Conservation (phyloP, 345 rosid genomes). For the Abelmoschus esculentus region DNA sequence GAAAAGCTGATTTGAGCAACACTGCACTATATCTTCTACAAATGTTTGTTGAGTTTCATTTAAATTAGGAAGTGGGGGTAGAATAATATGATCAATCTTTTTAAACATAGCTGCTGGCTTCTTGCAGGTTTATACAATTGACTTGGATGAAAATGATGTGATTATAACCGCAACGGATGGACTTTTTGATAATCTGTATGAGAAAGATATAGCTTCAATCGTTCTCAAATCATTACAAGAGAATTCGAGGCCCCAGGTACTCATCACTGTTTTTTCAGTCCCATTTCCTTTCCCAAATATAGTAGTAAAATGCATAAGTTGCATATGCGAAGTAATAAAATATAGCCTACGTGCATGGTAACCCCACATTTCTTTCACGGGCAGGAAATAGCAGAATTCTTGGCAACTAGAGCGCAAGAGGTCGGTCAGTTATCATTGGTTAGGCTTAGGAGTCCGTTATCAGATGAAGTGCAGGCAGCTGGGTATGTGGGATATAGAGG, state of each 20-base stretch:
- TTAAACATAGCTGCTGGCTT: background rate
- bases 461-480: conserved; percentile 11
- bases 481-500: conserved; percentile 11
- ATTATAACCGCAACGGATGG: conserved; percentile 60
- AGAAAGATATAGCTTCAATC: conserved; percentile 49
- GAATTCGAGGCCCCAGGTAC: conserved; percentile 50
- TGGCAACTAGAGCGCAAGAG: conserved; percentile 50
- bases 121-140: conserved; percentile 46
- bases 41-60: background rate
- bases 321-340: background rate
- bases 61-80: background rate
- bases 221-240: conserved; percentile 37
- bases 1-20: background rate
- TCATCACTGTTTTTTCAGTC: background rate
- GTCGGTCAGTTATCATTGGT: conserved; percentile 28
- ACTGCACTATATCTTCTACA: background rate
- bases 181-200: conserved; percentile 69
- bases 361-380: background rate
- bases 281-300: background rate
- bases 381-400: conserved; percentile 57
- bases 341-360: background rate
- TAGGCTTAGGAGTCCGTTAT: background rate
- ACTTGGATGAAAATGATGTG: conserved; percentile 52
- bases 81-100: background rate
- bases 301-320: background rate